Conservation (phyloP, 1,284 basidiomycete genomes). For the Cronartium ribicola region DNA sequence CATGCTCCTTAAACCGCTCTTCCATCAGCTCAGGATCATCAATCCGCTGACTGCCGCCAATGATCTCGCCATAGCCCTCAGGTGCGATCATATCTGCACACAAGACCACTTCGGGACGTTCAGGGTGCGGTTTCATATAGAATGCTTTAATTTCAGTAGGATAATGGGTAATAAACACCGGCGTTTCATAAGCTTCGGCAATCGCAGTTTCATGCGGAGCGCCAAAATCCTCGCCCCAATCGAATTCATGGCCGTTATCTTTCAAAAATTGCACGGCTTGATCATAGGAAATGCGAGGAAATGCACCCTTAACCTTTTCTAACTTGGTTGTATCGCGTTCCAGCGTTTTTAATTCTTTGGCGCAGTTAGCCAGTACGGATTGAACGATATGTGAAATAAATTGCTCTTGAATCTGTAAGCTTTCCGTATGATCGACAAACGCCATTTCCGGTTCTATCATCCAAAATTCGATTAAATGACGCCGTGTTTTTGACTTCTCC, state of each 20-base stretch:
- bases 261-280: slow-evolving; percentile 66
- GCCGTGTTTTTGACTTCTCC: slow-evolving; percentile 75
- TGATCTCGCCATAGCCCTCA: slow-evolving; percentile 78
- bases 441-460: slow-evolving; percentile 94
- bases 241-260: slow-evolving; percentile 53
- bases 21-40: slow-evolving; percentile 60
- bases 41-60: slow-evolving; percentile 81
- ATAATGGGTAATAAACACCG: slow-evolving; percentile 89
- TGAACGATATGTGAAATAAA: not conserved
- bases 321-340: not conserved
- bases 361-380: not conserved
- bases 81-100: slow-evolving; percentile 95
- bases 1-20: slow-evolving; percentile 60
- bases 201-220: slow-evolving; percentile 92
- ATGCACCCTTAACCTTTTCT: slow-evolving; percentile 50
- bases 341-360: not conserved
- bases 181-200: slow-evolving; percentile 62
- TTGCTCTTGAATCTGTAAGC: slow-evolving; percentile 51
- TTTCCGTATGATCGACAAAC: slow-evolving; percentile 63
- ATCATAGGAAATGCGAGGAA: slow-evolving; percentile 75
- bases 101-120: slow-evolving; percentile 57
- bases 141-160: slow-evolving; percentile 80
- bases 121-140: slow-evolving; percentile 65
- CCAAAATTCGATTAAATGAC: slow-evolving; percentile 97
- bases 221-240: slow-evolving; percentile 68